Percentiles rank a stretch among this genome's conserved stretches.
These are phyloP conservation scores for Nakazawaea holstii DNA, from an alignment of 805 yeast genomes.

Conservation along the genomic window DNA sequence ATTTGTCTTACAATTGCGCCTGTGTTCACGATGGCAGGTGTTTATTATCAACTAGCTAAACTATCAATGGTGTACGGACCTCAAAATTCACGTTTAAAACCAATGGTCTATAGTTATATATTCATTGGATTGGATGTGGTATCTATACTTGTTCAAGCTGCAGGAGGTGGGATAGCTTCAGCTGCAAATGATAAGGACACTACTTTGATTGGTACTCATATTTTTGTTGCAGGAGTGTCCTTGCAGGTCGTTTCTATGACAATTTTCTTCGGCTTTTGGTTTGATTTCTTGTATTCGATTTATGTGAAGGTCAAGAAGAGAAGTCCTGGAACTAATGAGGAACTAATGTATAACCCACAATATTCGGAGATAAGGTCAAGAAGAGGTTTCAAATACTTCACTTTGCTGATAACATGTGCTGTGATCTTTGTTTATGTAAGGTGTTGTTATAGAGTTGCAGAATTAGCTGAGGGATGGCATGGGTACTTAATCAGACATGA, in stretches of 20 bases:
- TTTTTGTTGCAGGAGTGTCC: constrained; percentile 76
- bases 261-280: constrained; percentile 47
- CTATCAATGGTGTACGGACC: constrained; percentile 57
- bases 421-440: constrained; percentile 55
- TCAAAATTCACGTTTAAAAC: constrained; percentile 43
- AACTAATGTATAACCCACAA: constrained; percentile 26
- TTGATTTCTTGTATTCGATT: constrained; percentile 37
- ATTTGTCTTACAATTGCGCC: constrained; percentile 74
- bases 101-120: constrained; percentile 55
- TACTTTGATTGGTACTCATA: constrained; percentile 46
- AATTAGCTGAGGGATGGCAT: constrained; percentile 66
- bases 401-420: constrained; percentile 39
- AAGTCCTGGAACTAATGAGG: not conserved
- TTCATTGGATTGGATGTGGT: constrained; percentile 66
- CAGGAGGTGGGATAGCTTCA: constrained; percentile 74
- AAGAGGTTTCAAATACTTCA: constrained; percentile 33
- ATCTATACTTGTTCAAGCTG: constrained; percentile 62
- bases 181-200: constrained; percentile 27
- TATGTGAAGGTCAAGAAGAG: constrained; percentile 14
- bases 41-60: constrained; percentile 68
- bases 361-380: constrained; percentile 30
- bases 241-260: constrained; percentile 71
- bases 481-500: constrained; percentile 63
- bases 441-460: constrained; percentile 69
- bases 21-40: constrained; percentile 77